A percentile compares a stretch with the other conserved stretches of the same genome.
Conservation (phyloP, 768 basidiomycete species). For the Tylopilus vinaceipallidus region DNA sequence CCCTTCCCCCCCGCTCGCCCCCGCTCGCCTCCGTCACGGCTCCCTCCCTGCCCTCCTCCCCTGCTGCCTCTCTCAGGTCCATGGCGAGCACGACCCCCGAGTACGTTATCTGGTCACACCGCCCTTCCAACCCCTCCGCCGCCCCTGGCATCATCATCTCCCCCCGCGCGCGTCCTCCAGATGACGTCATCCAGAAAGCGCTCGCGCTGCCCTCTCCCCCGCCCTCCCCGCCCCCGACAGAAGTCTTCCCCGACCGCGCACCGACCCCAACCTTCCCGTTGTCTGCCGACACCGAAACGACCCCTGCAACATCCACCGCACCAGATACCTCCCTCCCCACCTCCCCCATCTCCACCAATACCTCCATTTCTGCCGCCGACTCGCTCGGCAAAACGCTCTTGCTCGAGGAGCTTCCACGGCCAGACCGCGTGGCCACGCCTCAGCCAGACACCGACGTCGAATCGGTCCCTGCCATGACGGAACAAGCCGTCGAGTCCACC, state of each 20-base stretch:
- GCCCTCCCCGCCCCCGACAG: slow-evolving; percentile 33
- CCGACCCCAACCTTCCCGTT: slow-evolving; percentile 32
- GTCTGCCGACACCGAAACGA: slow-evolving; percentile 47
- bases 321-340: slow-evolving; percentile 46
- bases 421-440: slow-evolving; percentile 12
- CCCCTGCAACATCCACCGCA: slow-evolving; percentile 48
- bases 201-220: slow-evolving; percentile 52
- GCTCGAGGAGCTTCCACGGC: slow-evolving; percentile 7
- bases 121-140: slow-evolving; percentile 58
- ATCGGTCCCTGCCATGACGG: neutral
- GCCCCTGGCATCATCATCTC: slow-evolving; percentile 77
- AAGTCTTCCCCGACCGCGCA: slow-evolving; percentile 6
- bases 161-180: slow-evolving; percentile 58
- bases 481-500: neutral
- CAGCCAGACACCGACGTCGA: slow-evolving; percentile 10
- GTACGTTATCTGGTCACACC: slow-evolving; percentile 74
- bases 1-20: slow-evolving; percentile 37
- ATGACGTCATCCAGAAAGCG: slow-evolving; percentile 55
- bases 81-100: slow-evolving; percentile 16
- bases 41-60: slow-evolving; percentile 18
- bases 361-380: slow-evolving; percentile 48
- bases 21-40: slow-evolving; percentile 49
- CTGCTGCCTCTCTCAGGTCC: neutral
- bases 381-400: slow-evolving; percentile 16
- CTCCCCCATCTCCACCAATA: slow-evolving; percentile 60